These are phyloP conservation scores for Zoysia matrella DNA, from an alignment of 202 grass and related monocot species.

Conservation along the genomic window DNA sequence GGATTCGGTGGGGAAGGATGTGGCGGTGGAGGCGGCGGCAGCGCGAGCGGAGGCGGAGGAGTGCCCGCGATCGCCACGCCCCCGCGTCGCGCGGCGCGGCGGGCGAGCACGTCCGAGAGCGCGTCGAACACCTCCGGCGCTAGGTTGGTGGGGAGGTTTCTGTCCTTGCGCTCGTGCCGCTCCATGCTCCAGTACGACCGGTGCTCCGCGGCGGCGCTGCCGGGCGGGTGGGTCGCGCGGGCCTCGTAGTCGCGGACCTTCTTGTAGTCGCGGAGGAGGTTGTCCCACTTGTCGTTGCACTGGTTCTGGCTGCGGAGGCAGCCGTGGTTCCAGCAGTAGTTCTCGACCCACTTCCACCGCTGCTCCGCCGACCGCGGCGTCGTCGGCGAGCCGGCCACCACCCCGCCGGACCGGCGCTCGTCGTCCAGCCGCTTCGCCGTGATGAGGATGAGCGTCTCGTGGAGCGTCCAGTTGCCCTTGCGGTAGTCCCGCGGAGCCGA, in stretches of 20 bases:
- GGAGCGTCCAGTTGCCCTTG: slow-evolving; percentile 98
- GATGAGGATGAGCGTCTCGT: slow-evolving; percentile 97
- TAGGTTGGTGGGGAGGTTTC: slow-evolving; percentile 91
- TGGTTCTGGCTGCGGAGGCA: slow-evolving; percentile 99
- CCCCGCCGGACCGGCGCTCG: slow-evolving; percentile 65
- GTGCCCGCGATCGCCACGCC: slow-evolving; percentile 45
- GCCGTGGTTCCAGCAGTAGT: slow-evolving; percentile 94
- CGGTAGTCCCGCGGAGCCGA: slow-evolving; percentile 67
- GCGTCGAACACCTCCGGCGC: slow-evolving; percentile 82
- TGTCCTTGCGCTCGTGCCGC: slow-evolving; percentile 87
- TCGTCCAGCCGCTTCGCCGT: slow-evolving; percentile 92
- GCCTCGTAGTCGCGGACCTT: slow-evolving; percentile 92
- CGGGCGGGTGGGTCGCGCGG: slow-evolving; percentile 16
- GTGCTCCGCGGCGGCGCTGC: neutral
- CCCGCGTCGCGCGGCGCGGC: slow-evolving; percentile 68
- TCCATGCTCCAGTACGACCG: slow-evolving; percentile 95
- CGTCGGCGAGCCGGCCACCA: slow-evolving; percentile 4
- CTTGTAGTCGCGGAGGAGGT: slow-evolving; percentile 99
- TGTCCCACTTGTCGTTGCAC: slow-evolving; percentile 99
- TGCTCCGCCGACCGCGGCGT: slow-evolving; percentile 82
- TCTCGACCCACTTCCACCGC: slow-evolving; percentile 99
- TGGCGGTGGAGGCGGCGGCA: slow-evolving; percentile 1
- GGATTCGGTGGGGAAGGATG: neutral
- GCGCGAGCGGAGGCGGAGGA: slow-evolving; percentile 23
- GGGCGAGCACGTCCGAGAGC: slow-evolving; percentile 79